Conservation (phyloP, 768 basidiomycete species). For the Kondoa subrosea region DNA sequence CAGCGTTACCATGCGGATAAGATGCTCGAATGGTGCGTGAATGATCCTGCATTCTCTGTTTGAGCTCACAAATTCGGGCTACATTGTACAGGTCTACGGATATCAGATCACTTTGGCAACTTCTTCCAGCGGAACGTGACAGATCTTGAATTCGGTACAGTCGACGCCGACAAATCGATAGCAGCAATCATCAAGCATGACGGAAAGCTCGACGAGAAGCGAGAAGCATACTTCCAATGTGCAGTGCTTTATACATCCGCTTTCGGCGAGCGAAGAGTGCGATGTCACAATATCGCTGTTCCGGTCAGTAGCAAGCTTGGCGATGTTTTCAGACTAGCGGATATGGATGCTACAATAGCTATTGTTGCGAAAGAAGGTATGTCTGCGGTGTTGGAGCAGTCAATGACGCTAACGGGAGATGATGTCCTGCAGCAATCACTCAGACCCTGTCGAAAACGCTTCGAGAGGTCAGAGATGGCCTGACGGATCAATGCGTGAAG, state of each 20-base stretch:
- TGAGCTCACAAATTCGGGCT: background rate
- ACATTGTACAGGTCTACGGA: constrained; percentile 26
- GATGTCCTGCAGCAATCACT: constrained; percentile 46
- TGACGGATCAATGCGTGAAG: constrained; percentile 67
- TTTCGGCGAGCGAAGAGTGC: constrained; percentile 60
- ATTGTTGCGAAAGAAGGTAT: constrained; percentile 61
- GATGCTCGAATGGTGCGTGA: constrained; percentile 67
- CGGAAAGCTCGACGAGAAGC: constrained; percentile 47
- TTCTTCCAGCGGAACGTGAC: constrained; percentile 51
- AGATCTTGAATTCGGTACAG: constrained; percentile 58
- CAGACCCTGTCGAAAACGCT: constrained; percentile 47
- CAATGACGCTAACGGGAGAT: background rate
- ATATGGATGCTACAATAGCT: constrained; percentile 65
- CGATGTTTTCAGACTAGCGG: constrained; percentile 77
- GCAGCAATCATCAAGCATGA: constrained; percentile 56
- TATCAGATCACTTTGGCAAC: constrained; percentile 47
- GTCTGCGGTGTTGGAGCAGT: constrained; percentile 19
- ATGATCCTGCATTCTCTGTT: background rate
- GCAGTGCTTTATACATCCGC: constrained; percentile 72
- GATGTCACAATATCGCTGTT: constrained; percentile 70
- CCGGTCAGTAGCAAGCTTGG: constrained; percentile 67
- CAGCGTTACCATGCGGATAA: constrained; percentile 60
- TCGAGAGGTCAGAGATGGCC: constrained; percentile 58
- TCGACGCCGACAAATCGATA: constrained; percentile 69
- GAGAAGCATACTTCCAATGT: constrained; percentile 63